Evolutionary conservation across 2,329 filamentous ascomycete species (phyloP).

Genomic region (Colletotrichum tamarilloi): DNA sequence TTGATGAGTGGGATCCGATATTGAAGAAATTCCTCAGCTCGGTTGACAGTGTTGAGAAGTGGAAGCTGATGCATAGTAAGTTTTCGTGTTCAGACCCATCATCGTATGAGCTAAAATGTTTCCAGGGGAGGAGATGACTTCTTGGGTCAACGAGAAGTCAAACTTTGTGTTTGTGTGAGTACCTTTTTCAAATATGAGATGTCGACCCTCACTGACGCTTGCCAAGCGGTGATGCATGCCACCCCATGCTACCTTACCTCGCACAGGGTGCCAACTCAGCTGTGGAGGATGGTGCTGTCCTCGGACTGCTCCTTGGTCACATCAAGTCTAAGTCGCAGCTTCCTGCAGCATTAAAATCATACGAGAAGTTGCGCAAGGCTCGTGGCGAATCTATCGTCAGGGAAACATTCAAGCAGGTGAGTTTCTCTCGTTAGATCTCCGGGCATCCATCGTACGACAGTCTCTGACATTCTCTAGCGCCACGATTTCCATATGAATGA

Average conservation of each 20-base stretch:
- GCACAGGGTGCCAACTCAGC: constrained; percentile 76
- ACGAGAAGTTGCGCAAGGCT: constrained; percentile 59
- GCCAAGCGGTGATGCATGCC: constrained; percentile 67
- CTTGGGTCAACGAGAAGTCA: constrained; percentile 63
- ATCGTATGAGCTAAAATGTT: not conserved
- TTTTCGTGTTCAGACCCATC: constrained; percentile 28
- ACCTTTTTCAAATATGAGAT: fast-evolving
- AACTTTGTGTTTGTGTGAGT: constrained; percentile 62
- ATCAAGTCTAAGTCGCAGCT: constrained; percentile 59
- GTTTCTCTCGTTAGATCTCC: not conserved
- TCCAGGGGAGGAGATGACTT: constrained; percentile 59
- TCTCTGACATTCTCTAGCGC: constrained; percentile 46
- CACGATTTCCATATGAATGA: constrained; percentile 64
- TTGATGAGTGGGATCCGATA: constrained; percentile 74
- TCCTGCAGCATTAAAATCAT: constrained; percentile 54
- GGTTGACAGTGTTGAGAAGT: constrained; percentile 73
- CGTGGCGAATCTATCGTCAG: constrained; percentile 65
- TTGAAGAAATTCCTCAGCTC: constrained; percentile 54
- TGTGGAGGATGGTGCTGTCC: constrained; percentile 75
- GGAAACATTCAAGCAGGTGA: constrained; percentile 63
- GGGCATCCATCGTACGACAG: no score
- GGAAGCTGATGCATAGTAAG: constrained; percentile 71
- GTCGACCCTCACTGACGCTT: constrained; percentile 36
- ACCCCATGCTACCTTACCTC: constrained; percentile 72
- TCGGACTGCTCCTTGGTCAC: constrained; percentile 67